These are phyloP conservation scores for Myxozyma udenii DNA, from an alignment of 805 yeast species.

Conservation along the genomic window DNA sequence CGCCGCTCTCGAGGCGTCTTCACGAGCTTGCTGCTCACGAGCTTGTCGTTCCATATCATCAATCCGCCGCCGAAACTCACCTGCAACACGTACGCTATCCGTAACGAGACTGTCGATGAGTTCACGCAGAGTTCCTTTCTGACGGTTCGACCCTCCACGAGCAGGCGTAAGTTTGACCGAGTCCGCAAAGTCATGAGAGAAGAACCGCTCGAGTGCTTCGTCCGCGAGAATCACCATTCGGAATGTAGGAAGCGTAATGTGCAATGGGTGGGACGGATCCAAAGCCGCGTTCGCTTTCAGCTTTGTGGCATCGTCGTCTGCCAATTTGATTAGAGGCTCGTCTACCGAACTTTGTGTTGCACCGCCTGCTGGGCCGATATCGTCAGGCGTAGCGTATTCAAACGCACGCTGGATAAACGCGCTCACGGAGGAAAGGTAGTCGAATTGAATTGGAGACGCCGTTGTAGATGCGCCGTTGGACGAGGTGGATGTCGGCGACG, in stretches of 20 bases:
- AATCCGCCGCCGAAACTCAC: conserved; percentile 81
- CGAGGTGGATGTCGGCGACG: not conserved
- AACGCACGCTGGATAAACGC: conserved; percentile 82
- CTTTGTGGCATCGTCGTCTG: conserved; percentile 28
- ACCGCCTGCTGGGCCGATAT: conserved; percentile 1
- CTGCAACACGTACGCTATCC: conserved; percentile 89
- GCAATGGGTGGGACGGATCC: conserved; percentile 74
- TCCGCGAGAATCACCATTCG: conserved; percentile 93
- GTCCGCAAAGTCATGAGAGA: conserved; percentile 46
- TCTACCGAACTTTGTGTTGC: not conserved
- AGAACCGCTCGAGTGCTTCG: conserved; percentile 85
- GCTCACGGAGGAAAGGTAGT: conserved; percentile 84
- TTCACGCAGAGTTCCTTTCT: conserved; percentile 54
- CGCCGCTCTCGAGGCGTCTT: conserved; percentile 25
- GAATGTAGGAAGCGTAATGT: conserved; percentile 77
- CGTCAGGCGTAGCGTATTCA: conserved; percentile 62
- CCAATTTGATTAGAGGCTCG: conserved; percentile 9
- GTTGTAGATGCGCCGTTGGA: not conserved
- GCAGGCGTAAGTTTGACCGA: conserved; percentile 30
- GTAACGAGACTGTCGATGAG: conserved; percentile 89
- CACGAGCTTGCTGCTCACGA: conserved; percentile 31
- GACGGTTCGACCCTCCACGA: conserved; percentile 6
- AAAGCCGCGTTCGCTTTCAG: conserved; percentile 72
- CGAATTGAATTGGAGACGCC: conserved; percentile 1
- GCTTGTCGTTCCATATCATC: conserved; percentile 48